Base-by-base conservation (phyloP, 1,284 basidiomycete species). In the Ganoderma sinense region DNA sequence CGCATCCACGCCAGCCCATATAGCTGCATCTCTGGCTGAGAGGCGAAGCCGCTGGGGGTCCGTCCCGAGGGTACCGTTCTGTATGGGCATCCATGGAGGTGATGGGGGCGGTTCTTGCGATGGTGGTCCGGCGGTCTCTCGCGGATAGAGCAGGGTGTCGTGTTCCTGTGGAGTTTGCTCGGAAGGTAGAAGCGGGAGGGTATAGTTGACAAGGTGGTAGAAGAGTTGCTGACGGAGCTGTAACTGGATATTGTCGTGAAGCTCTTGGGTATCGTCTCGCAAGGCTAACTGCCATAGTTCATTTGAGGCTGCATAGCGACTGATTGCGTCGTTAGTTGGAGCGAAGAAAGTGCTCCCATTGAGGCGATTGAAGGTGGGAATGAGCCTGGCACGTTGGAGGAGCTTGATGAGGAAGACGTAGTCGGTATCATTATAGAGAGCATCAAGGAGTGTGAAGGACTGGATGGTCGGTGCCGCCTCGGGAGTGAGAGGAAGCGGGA, bases 181-280 rank as follows among this genome's bases (percentile, higher is more conserved):
- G 36, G 75, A 71, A 11, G 90, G 88, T 45, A 88, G 76, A 33
- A 77, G 77, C 20, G 85, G 78, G 18, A 98, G 80, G 1, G 94
- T 91, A 79, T 92, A 92, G 82, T 99, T 99, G 73, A 99, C 85
- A 56, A 99, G 82, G 80, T 99, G 98, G 79, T 99, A 99, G 75
- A 99, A 92, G 61, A 99, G 86, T 75, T 96, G 93, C 78, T 98
- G 96, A 59, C 97, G 88, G 61, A 98, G 88, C 69, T 88, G 83
- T 74, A 94, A 90, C 67, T 96, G 89, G 56, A 98, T 85, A 80
- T 99, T 99, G 81, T 98, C 97, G 31, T 80, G 84, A 20, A 86
- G 69, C 64, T 80, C 75, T 39, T 77, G 65, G 61, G 69, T 45
- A 31, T 84, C 77, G 63, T 85, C 83, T 36, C 81, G 78, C 40